These are phyloP conservation scores for Fomitopsis palustris DNA, from an alignment of 1,284 basidiomycete genomes.

Conservation along the genomic window DNA sequence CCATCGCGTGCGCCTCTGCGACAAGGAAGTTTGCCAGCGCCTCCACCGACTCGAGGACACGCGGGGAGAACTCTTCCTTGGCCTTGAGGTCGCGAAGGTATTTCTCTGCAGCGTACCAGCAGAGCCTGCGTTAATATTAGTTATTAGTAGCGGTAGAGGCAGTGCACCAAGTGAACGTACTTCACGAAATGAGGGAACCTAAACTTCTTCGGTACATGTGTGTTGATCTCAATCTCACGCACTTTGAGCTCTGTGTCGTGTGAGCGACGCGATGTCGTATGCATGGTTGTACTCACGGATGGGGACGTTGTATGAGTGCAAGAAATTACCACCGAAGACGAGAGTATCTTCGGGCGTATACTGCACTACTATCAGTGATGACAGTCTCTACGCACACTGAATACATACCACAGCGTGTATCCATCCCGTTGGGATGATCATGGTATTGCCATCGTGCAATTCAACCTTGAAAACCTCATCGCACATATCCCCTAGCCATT, in stretches of 20 bases:
- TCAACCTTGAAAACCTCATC: constrained; percentile 88
- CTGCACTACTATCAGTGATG: constrained; percentile 33
- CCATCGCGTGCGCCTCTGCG: constrained; percentile 67
- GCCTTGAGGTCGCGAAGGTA: constrained; percentile 70
- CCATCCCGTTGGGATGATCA: constrained; percentile 97
- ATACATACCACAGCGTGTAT: constrained; percentile 90
- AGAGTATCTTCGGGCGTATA: constrained; percentile 90
- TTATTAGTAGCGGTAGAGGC: constrained; percentile 5
- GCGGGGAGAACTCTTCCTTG: constrained; percentile 53
- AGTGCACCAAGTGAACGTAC: constrained; percentile 48
- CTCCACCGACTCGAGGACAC: constrained; percentile 71
- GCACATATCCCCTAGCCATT: constrained; percentile 90
- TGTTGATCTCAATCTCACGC: constrained; percentile 88
- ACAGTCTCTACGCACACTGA: background rate
- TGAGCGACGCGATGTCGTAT: constrained; percentile 14
- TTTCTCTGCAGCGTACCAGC: constrained; percentile 87
- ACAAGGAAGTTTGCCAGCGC: constrained; percentile 77
- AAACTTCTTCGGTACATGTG: constrained; percentile 93
- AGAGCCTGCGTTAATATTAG: constrained; percentile 50
- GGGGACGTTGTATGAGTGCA: constrained; percentile 79
- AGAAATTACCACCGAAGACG: constrained; percentile 96
- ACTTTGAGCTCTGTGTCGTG: constrained; percentile 70
- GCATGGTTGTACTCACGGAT: constrained; percentile 52
- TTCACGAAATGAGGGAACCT: constrained; percentile 78
- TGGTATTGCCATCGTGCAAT: constrained; percentile 83